These are phyloP conservation scores for Sporothrix brasiliensis DNA, from an alignment of 2,329 filamentous ascomycete genomes.

Conservation along the genomic window DNA sequence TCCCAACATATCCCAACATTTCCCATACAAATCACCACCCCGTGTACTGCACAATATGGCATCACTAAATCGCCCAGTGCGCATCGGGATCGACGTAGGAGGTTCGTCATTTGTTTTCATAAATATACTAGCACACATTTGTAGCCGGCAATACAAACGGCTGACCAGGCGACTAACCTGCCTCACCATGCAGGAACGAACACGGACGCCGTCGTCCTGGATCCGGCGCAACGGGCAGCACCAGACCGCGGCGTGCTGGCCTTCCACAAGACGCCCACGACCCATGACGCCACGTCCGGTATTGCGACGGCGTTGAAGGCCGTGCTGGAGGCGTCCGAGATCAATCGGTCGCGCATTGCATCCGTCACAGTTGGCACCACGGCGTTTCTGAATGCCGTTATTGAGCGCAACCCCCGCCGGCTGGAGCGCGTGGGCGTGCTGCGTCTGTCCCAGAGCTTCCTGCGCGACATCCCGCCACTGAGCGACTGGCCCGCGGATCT, in stretches of 20 bases:
- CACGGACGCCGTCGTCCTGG: background rate
- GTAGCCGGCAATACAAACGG: too few species aligned
- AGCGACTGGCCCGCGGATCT: background rate
- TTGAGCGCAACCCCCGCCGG: background rate
- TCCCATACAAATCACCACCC: background rate
- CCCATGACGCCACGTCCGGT: background rate
- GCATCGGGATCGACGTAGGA: background rate
- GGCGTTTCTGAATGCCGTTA: background rate
- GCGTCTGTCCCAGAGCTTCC: background rate
- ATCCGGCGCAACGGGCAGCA: background rate
- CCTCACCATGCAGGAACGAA: background rate
- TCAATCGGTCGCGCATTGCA: background rate
- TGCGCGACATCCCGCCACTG: background rate
- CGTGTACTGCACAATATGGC: background rate
- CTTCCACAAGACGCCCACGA: background rate
- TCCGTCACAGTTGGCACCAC: conserved; percentile 4
- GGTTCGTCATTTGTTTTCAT: background rate
- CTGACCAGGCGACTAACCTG: too few species aligned
- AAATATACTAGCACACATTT: too few species aligned
- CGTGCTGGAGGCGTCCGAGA: background rate
- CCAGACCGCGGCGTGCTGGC: conserved; percentile 1
- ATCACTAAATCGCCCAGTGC: background rate
- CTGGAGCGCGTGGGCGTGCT: background rate
- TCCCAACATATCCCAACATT: background rate
- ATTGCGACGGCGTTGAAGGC: background rate